Base-by-base conservation (phyloP, 2,329 filamentous ascomycete species). In the Metarhizium brunneum region DNA sequence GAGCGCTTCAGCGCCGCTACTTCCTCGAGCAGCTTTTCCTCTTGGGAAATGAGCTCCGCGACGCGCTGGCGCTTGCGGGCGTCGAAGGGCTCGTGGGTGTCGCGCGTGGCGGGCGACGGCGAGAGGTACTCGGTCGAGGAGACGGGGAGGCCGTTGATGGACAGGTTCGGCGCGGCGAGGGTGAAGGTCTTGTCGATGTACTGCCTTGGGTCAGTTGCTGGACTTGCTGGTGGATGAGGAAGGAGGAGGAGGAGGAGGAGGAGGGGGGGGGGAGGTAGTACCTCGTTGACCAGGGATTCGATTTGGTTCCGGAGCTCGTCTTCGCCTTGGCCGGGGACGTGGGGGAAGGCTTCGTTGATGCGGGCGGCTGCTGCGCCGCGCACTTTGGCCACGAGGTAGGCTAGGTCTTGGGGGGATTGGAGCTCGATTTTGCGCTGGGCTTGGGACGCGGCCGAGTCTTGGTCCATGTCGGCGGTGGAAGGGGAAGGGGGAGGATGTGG, bases 381-480 rank as follows among this genome's bases (percentile, higher is more conserved):
- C 59, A 89, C 82, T 65, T 88, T 88, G 60, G 78, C 73, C 63
- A 88, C 78, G 32, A 92, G 80, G 70, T 85, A 88, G 55, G 79
- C 73, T 38, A 92, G 78, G 71, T 92, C 88, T 51, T 86, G 83
- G 47, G 84, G 81, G n/a, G 81, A 80, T 73, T 92, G 88, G 53
- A 92, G 82, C 73, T 92, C 88, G 68, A 92, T 87, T 72, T 85
- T 87, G 68, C 88, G 85, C 70, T 90, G 83, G 61, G 70, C 69
- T 42, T 73, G 67, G 8, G 69, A 64, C 56, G 68, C 63, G 56
- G 66, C 59, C 11, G 66, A 69, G 54, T 70, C 68, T 38, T 67
- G 63, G 59, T 69, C 67, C 71, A 73, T 73, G 58, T 50, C 48
- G 16, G 53, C 4, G 10, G 18, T 18, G 50, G 50, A 25, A 25